These are phyloP conservation scores for Phoma sp. DNA, from an alignment of 2,329 filamentous ascomycete genomes.

Conservation along the genomic window DNA sequence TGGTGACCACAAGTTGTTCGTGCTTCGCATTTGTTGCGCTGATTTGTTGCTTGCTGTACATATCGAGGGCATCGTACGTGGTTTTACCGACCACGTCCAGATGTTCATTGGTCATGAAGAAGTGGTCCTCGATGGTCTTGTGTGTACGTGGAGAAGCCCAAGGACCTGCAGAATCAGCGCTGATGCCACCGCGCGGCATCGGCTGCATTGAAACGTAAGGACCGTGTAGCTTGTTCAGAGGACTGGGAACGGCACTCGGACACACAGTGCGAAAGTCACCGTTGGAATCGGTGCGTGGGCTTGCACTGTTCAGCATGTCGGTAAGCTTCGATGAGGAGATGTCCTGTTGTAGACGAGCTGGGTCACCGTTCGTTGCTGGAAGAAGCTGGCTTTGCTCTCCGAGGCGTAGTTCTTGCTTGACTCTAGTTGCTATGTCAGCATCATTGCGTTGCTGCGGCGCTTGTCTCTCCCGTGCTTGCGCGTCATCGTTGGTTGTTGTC, in stretches of 20 bases:
- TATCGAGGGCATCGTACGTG: slow-evolving; percentile 33
- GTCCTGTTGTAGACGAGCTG: slow-evolving; percentile 23
- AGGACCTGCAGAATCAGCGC: not conserved
- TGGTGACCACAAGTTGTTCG: slow-evolving; percentile 23
- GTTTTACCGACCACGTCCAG: slow-evolving; percentile 43
- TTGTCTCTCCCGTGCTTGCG: slow-evolving; percentile 3
- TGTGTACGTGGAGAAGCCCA: slow-evolving; percentile 12
- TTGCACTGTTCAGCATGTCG: slow-evolving; percentile 36
- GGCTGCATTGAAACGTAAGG: slow-evolving; percentile 12
- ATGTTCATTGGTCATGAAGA: slow-evolving; percentile 47
- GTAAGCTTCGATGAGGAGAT: slow-evolving; percentile 37
- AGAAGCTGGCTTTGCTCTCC: slow-evolving; percentile 8
- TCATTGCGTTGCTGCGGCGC: slow-evolving; percentile 13
- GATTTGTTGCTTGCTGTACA: slow-evolving; percentile 22
- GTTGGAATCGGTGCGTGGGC: slow-evolving; percentile 26
- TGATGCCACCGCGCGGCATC: not conserved
- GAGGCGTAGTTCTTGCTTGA: slow-evolving; percentile 33
- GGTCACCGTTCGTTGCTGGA: not conserved
- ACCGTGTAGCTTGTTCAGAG: slow-evolving; percentile 29
- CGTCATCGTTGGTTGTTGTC: slow-evolving; percentile 4
- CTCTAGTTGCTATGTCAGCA: slow-evolving; percentile 16
- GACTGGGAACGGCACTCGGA: slow-evolving; percentile 43
- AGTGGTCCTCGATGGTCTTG: slow-evolving; percentile 38
- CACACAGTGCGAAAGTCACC: slow-evolving; percentile 29
- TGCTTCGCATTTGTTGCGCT: slow-evolving; percentile 23